Evolutionary conservation across 2,329 filamentous ascomycete species (phyloP), one percentile per base, ranked within the genome.

Genomic region (Fusarium subtropicale): DNA sequence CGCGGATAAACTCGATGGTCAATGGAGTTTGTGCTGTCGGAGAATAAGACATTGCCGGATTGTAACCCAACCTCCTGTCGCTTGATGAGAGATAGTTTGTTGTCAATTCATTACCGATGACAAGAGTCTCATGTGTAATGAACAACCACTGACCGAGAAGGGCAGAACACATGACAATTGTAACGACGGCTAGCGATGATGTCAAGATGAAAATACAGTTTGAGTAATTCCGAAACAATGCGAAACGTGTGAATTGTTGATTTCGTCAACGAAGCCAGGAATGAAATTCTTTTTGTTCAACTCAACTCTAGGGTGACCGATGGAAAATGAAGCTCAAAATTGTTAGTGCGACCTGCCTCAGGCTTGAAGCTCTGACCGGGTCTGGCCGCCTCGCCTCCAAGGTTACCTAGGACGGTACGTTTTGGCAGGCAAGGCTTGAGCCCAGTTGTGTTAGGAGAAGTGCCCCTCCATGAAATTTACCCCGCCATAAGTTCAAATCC

Each of bases 381-480:
- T 56, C 60, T 56, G 60, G 33, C 55, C 41, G 41, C 54, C 46
- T 48, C 36, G 50, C 24, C 46, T 41, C 18, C n/a, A 28, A 24
- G 46, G 13, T 58, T 24, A n/a, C n/a, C n/a, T n/a, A 52, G 22
- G 30, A 36, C 13, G 5, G 16, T 18, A 33, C 53, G 28, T 36
- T 59, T 39, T 53, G 26, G 39, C 33, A 34, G 44, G 47, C 50
- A 47, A 60, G 64, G 50, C 52, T 52, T 44, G n/a, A 56, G 33
- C 24, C 47, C 47, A 28, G 47, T 16, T 38, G 34, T 11, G 45
- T 47, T 47, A 30, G 24, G 24, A 39, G 48, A 36, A 39, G 30
- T 71, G 73, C 74, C 74, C 74, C 74, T 76, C 74, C 72, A 76
- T 74, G 60, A 71, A 73, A 73, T 74, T 77, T 76, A 79, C 78